These are phyloP conservation scores for Ogataea pini DNA, from an alignment of 805 yeast genomes.

Conservation along the genomic window DNA sequence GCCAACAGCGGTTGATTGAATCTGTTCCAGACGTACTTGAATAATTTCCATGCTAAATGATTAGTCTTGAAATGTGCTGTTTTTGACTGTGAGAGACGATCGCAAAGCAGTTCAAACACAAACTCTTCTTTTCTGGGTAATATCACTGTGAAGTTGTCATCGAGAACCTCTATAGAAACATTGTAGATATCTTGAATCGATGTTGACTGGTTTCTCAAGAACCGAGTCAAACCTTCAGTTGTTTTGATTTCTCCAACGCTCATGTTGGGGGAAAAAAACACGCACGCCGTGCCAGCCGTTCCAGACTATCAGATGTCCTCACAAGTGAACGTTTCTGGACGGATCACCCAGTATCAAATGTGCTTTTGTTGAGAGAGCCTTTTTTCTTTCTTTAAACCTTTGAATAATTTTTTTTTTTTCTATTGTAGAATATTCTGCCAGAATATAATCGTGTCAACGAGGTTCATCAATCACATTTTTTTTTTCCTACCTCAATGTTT, in stretches of 20 bases:
- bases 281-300: no score
- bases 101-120: constrained; percentile 58
- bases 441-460: constrained; percentile 8
- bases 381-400: no score
- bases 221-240: constrained; percentile 56
- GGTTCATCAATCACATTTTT: background rate
- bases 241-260: constrained; percentile 18
- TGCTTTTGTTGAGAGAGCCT: background rate
- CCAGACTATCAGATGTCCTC: background rate
- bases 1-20: constrained; percentile 26
- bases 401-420: background rate
- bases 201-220: constrained; percentile 55
- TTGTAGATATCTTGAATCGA: constrained; percentile 43
- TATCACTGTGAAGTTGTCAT: constrained; percentile 35
- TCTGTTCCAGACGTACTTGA: constrained; percentile 36
- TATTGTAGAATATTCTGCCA: constrained; percentile 4
- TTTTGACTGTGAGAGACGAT: constrained; percentile 55
- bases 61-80: constrained; percentile 45
- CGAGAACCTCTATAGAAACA: constrained; percentile 37
- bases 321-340: background rate
- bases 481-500: background rate
- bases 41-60: constrained; percentile 51
- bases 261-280: background rate
- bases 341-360: background rate
- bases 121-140: constrained; percentile 59